Evolutionary conservation across 768 basidiomycete species (phyloP).

Genomic region (Lyophyllum semitale): DNA sequence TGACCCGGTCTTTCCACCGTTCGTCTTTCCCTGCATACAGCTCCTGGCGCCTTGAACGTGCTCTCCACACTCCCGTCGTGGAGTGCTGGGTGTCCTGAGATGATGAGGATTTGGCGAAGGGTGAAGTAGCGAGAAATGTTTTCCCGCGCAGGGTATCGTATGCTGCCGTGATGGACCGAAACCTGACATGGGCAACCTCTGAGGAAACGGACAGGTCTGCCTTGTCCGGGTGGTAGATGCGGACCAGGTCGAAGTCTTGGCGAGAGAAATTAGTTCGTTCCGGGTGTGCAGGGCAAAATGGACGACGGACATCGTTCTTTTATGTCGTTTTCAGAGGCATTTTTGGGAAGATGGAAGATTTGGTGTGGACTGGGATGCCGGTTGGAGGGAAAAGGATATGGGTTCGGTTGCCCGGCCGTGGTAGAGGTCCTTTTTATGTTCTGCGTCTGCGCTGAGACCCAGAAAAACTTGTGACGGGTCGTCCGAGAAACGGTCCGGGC

Average conservation of each 20-base stretch:
- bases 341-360: conserved; percentile 60
- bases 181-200: conserved; percentile 60
- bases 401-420: conserved; percentile 8
- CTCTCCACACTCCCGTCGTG: conserved; percentile 42
- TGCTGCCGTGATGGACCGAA: conserved; percentile 68
- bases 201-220: conserved; percentile 39
- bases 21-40: conserved; percentile 62
- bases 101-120: conserved; percentile 10
- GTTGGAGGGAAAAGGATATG: conserved; percentile 53
- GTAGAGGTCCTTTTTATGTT: background rate
- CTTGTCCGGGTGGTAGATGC: conserved; percentile 79
- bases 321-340: conserved; percentile 52
- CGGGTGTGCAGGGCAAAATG: background rate
- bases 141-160: conserved; percentile 66
- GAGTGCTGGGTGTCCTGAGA: conserved; percentile 25
- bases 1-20: conserved; percentile 64
- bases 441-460: background rate
- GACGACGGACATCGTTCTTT: conserved; percentile 57
- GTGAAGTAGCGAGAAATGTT: conserved; percentile 17
- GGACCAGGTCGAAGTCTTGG: conserved; percentile 77
- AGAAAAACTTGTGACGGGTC: background rate
- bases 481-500: background rate
- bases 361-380: conserved; percentile 60
- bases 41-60: conserved; percentile 45
- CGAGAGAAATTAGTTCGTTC: conserved; percentile 3